Percentiles rank a stretch among this genome's conserved stretches.
phyloP scores from a whole-genome alignment of 345 rosid genomes.

The Pseudoturritis turrita region DNA sequence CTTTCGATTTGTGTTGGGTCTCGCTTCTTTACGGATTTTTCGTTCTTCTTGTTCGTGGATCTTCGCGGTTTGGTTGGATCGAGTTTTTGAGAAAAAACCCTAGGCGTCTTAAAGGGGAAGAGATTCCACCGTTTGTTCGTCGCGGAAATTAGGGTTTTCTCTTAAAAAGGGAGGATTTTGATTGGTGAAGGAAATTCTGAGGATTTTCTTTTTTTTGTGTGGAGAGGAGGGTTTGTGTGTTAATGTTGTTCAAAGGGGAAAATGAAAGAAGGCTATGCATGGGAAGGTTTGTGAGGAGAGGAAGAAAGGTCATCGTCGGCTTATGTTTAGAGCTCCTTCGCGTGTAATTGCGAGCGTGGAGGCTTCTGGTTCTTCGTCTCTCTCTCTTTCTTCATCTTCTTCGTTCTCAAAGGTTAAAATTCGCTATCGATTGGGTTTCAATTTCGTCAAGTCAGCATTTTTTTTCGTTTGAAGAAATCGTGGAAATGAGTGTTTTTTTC shows the following conservation, averaged over 20 bases:
- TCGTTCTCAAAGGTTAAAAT: constrained; percentile 59
- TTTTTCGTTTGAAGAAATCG: not conserved
- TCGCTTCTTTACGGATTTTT: constrained; percentile 34
- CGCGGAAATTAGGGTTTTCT: constrained; percentile 38
- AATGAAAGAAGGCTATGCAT: constrained; percentile 67
- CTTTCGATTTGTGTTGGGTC: constrained; percentile 9
- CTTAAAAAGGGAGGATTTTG: not conserved
- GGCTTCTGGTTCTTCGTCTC: constrained; percentile 39
- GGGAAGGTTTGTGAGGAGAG: constrained; percentile 47
- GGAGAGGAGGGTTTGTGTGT: constrained; percentile 14
- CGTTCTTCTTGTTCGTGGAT: constrained; percentile 21
- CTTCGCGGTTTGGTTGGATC: constrained; percentile 21
- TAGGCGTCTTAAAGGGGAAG: not conserved
- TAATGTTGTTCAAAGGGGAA: constrained; percentile 53
- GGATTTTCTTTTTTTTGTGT: no score
- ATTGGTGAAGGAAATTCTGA: constrained; percentile 27
- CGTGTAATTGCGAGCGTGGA: constrained; percentile 44
- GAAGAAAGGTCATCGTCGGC: constrained; percentile 40
- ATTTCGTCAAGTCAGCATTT: not conserved
- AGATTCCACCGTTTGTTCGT: not conserved
- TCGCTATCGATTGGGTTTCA: not conserved
- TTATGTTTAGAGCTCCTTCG: constrained; percentile 55
- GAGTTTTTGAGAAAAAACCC: not conserved
- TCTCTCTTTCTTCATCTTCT: constrained; percentile 39
- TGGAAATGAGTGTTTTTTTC: not conserved